Evolutionary conservation across 768 basidiomycete genomes (phyloP), one percentile per base, ranked within the genome.

Genomic region (Hemileccinum rubropunctum): DNA sequence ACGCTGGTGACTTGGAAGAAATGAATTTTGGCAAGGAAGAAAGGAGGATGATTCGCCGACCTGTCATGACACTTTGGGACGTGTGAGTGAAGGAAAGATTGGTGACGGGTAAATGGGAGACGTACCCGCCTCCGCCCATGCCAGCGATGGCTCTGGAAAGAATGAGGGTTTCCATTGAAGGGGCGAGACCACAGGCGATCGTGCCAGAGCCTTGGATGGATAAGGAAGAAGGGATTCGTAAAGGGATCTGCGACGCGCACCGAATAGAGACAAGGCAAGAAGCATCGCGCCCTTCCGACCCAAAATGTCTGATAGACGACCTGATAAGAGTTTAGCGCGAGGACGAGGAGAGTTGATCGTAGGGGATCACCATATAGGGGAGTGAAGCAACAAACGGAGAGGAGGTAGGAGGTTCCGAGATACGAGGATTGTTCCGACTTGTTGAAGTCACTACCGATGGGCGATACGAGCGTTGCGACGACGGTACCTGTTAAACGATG

Each of bases 101-200:
- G 11, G 21, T 6, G 21, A 33, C 3, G 23, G 32, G 6, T 9
- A 27, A 42, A 12, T 38, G 35, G 42, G 35, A 3, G 20, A 80
- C 86, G 69, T 65, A 90, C 83, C 91, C 88, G 68, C 91, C 93
- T 49, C 93, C 91, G 48, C 91, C 93, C 83, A 91, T 90, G 42
- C 94, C 94, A 23, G 94, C 92, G 38, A 97, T 70, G 3, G 90
- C 83, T 12, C 95, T 82, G 48, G 88, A 89, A 36, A 77, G 76
- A 53, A 95, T 91, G 46, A 97, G 77, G 12, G 76, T 66, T 54
- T 81, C 78, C 94, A 98, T 95, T 6, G 85, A 88, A 9, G 87
- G 83, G 36, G 92, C 95, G 36, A 94, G 58, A 1, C 91, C 95
- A 63, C 94, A 98, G 14, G 85, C 75, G 36, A 91, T 74, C 2